These are phyloP conservation scores for Sphagnum magellanicum DNA, from an alignment of 228 moss, liverwort and hornwort genomes.

Conservation along the genomic window DNA sequence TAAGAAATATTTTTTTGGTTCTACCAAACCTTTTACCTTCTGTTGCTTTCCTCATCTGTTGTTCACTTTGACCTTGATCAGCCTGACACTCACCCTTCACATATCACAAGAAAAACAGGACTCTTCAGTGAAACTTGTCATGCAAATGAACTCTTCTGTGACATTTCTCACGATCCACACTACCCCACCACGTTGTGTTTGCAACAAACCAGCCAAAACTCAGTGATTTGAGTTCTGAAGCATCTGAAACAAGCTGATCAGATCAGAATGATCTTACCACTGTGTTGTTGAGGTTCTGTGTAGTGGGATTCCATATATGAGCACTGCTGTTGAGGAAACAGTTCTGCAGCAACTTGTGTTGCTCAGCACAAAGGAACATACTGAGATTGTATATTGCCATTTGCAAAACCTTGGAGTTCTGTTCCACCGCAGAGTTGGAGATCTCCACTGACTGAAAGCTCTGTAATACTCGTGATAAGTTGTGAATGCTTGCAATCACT, in stretches of 20 bases:
- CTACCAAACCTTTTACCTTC: neutral
- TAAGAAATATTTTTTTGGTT: neutral
- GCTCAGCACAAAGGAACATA: slow-evolving; percentile 3
- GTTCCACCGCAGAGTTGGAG: neutral
- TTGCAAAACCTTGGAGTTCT: slow-evolving; percentile 3
- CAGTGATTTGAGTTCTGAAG: neutral
- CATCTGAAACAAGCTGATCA: neutral
- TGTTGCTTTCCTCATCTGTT: neutral
- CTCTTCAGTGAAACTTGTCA: neutral
- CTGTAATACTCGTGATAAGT: neutral
- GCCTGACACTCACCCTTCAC: neutral
- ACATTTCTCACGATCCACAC: neutral
- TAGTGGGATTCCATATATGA: too few relatives aligned
- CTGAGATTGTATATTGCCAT: neutral
- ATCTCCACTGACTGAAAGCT: neutral
- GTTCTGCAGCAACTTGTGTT: slow-evolving; percentile 4
- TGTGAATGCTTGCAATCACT: slow-evolving; percentile 2
- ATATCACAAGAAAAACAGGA: neutral
- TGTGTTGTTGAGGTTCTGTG: neutral
- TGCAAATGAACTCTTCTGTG: neutral
- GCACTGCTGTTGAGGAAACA: too few relatives aligned
- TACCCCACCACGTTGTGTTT: neutral
- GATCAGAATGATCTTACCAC: slow-evolving; percentile 1
- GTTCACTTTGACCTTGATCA: neutral
- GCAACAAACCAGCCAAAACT: neutral